A percentile compares a stretch with the other conserved stretches of the same genome.
Conservation (phyloP, 2,329 filamentous ascomycete species). For the Hypoxylon sp. region DNA sequence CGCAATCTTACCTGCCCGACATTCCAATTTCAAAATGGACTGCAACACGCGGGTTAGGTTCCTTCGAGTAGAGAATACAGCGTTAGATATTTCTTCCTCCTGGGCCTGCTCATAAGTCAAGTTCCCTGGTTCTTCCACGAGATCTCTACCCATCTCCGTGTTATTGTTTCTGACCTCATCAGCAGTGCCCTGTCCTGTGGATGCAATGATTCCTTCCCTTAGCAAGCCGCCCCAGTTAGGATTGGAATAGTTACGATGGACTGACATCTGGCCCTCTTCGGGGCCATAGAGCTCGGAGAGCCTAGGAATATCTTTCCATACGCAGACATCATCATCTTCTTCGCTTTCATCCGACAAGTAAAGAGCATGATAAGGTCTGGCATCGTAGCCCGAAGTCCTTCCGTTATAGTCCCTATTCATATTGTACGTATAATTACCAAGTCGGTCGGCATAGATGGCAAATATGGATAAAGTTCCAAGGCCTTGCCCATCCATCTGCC, state of each 20-base stretch:
- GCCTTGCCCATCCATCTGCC: neutral
- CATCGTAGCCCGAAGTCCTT: slow-evolving; percentile 34
- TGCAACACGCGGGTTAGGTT: slow-evolving; percentile 50
- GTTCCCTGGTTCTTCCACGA: slow-evolving; percentile 1
- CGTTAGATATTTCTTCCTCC: slow-evolving; percentile 39
- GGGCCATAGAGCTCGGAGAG: slow-evolving; percentile 31
- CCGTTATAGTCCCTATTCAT: slow-evolving; percentile 16
- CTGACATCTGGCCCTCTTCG: slow-evolving; percentile 25
- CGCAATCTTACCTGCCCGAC: slow-evolving; percentile 47
- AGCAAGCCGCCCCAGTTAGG: neutral
- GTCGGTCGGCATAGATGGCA: neutral
- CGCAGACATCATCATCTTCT: slow-evolving; percentile 47
- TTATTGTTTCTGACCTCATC: neutral
- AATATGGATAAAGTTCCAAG: neutral
- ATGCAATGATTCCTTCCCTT: neutral
- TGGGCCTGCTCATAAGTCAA: slow-evolving; percentile 32
- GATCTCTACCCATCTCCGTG: neutral
- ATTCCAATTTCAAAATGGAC: slow-evolving; percentile 53
- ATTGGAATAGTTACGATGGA: neutral
- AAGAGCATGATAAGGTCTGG: slow-evolving; percentile 44
- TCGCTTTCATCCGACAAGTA: slow-evolving; percentile 43
- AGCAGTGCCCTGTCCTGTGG: neutral
- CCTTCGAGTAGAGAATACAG: slow-evolving; percentile 40
- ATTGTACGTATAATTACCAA: neutral
- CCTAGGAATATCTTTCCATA: slow-evolving; percentile 41